phyloP scores from a whole-genome alignment of 2,329 filamentous ascomycete genomes.

The Phaeoacremonium minimum region DNA sequence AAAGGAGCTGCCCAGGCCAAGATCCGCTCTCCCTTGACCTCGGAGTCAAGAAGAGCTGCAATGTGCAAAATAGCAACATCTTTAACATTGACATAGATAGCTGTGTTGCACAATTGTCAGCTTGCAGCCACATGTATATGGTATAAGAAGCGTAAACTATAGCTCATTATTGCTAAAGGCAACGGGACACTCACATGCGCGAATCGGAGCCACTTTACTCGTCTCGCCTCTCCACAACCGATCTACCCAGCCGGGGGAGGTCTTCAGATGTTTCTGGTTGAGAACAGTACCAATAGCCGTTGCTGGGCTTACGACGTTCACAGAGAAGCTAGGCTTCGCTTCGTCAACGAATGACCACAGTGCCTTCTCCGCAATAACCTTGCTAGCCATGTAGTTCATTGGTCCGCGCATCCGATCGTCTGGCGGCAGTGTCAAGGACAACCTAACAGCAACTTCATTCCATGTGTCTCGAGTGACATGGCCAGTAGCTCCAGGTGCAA shows the following conservation, averaged over 20 bases:
- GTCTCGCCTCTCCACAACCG: no score
- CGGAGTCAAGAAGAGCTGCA: no score
- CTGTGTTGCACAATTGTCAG: no score
- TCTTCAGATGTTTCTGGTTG: background rate
- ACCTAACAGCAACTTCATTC: constrained; percentile 12
- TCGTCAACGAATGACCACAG: constrained; percentile 10
- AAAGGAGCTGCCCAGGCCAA: background rate
- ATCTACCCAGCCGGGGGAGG: no score
- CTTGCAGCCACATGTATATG: no score
- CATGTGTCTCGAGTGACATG: constrained; percentile 11
- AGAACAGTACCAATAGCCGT: background rate
- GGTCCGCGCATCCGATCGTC: constrained; percentile 4
- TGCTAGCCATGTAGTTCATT: constrained; percentile 10
- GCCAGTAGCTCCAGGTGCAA: constrained; percentile 14
- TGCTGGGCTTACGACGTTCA: constrained; percentile 1
- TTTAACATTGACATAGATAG: no score
- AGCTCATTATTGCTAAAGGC: no score
- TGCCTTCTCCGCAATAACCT: constrained; percentile 11
- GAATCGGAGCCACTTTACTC: no score
- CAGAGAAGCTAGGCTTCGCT: constrained; percentile 9
- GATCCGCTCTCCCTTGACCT: constrained; percentile 4
- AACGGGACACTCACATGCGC: no score
- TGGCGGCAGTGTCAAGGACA: constrained; percentile 9
- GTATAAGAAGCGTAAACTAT: no score
- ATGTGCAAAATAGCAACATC: no score